Base-by-base conservation (phyloP, 768 basidiomycete genomes). In the Fistulinella prunicolor region DNA sequence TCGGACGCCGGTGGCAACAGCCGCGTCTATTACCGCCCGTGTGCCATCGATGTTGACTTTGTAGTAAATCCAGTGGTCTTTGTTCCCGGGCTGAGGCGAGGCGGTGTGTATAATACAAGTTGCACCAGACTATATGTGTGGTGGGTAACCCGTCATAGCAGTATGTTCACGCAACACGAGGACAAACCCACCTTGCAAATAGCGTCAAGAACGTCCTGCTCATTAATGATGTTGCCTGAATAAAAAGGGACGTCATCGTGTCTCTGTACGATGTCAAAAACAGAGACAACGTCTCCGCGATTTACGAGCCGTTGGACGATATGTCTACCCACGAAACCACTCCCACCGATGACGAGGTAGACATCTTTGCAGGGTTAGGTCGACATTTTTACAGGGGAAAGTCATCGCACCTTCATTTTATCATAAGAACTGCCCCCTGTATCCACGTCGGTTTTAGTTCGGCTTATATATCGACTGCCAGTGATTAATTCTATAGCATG, bases 71-170 rank as follows among this genome's bases (percentile, higher is more conserved):
- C 81, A 81, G 0, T 80, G 74, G 55, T 88, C 75, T 46, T 80
- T 79, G 43, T 74, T 77, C 12, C 80, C 89, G 55, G 82, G 86
- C 6, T 81, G 81, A 0, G 83, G 84, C 7, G 94, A 94, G 16
- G 94, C 96, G 10, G 94, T 97, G 67, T 99, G 96, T 53, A 99
- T 91, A n/a, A n/a, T n/a, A 53, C 88, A 90, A 0, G 91, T 94
- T 21, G 92, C 78, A 30, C 83, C 82, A 52, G 85, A 86, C 87
- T 92, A 36, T 30, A 42, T 16, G 19, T 19, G 30, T 17, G 4
- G 4, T 12, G 3, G 16, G 16, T n/a, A 13, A 19, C n/a, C n/a
- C n/a, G n/a, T n/a, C n/a, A n/a, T n/a, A 40, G 17, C 3, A 34
- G 6, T 13, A n/a, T n/a, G n/a, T n/a, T n/a, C n/a, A n/a, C n/a